Conservation (phyloP, 1,139 yeast species). For the Diutina sp. region DNA sequence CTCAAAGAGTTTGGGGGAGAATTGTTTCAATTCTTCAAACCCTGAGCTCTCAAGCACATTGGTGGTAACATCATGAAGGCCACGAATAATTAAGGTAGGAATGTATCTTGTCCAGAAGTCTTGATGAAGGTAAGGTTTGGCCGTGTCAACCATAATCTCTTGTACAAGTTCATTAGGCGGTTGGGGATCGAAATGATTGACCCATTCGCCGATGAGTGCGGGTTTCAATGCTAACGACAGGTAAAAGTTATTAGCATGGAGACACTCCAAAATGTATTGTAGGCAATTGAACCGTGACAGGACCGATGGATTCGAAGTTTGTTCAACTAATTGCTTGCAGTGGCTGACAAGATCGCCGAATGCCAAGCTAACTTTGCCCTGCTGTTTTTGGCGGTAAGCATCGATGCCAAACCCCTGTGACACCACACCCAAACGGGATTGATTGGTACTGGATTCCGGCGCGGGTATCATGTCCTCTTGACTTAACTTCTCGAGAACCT, state of each 20-base stretch:
- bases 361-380: conserved; percentile 14
- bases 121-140: conserved; percentile 39
- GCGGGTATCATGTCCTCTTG: conserved; percentile 11
- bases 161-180: conserved; percentile 40
- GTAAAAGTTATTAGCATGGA: conserved; percentile 39
- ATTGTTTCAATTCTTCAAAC: conserved; percentile 14
- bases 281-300: conserved; percentile 12
- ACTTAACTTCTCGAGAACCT: conserved; percentile 19
- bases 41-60: conserved; percentile 27
- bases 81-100: conserved; percentile 47
- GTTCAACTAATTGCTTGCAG: conserved; percentile 8
- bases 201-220: conserved; percentile 41
- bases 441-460: conserved; percentile 10
- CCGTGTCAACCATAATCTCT: conserved; percentile 27
- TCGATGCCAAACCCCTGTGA: conserved; percentile 8
- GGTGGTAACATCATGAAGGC: conserved; percentile 46
- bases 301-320: conserved; percentile 4
- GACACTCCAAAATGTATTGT: conserved; percentile 40
- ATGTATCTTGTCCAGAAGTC: conserved; percentile 53
- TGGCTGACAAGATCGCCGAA: conserved; percentile 12
- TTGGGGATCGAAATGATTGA: conserved; percentile 50
- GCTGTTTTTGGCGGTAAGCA: conserved; percentile 5
- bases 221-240: conserved; percentile 18
- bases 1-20: conserved; percentile 18
- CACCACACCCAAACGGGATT: conserved; percentile 19